These are phyloP conservation scores for Fistulinella prunicolor DNA, from an alignment of 768 basidiomycete species.

Conservation along the genomic window DNA sequence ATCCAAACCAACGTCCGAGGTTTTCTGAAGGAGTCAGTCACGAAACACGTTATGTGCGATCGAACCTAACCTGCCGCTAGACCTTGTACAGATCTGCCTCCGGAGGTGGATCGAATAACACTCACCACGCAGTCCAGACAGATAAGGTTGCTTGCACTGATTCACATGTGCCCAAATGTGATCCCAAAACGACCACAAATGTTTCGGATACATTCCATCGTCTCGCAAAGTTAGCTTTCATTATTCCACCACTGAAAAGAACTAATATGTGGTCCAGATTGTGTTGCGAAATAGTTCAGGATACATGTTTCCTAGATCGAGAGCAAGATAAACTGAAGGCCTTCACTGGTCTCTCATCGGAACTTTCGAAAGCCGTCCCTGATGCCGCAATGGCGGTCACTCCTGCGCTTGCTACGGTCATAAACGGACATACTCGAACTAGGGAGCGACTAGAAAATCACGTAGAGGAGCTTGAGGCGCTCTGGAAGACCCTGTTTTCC, in stretches of 20 bases:
- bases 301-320: conserved; percentile 39
- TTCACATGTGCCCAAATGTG: conserved; percentile 1
- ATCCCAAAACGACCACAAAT: conserved; percentile 7
- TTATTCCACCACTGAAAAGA: conserved; percentile 5
- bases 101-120: conserved; percentile 3
- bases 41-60: neutral
- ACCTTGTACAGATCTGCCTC: conserved; percentile 8
- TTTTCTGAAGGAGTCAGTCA: conserved; percentile 27
- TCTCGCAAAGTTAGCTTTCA: conserved; percentile 34
- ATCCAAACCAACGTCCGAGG: conserved; percentile 29
- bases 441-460: conserved; percentile 42
- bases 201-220: conserved; percentile 36
- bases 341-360: conserved; percentile 47
- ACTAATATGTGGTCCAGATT: conserved; percentile 34
- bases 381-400: conserved; percentile 42
- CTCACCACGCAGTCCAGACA: conserved; percentile 3
- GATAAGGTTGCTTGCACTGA: conserved; percentile 3
- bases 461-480: conserved; percentile 37
- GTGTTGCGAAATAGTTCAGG: conserved; percentile 44
- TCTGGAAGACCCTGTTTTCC: conserved; percentile 50
- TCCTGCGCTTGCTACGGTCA: conserved; percentile 45
- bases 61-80: conserved; percentile 17
- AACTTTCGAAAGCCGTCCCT: conserved; percentile 44
- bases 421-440: conserved; percentile 40
- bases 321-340: conserved; percentile 49